These are phyloP conservation scores for Parathielavia hyrcaniae DNA, from an alignment of 495 filamentous ascomycete species.

Conservation along the genomic window DNA sequence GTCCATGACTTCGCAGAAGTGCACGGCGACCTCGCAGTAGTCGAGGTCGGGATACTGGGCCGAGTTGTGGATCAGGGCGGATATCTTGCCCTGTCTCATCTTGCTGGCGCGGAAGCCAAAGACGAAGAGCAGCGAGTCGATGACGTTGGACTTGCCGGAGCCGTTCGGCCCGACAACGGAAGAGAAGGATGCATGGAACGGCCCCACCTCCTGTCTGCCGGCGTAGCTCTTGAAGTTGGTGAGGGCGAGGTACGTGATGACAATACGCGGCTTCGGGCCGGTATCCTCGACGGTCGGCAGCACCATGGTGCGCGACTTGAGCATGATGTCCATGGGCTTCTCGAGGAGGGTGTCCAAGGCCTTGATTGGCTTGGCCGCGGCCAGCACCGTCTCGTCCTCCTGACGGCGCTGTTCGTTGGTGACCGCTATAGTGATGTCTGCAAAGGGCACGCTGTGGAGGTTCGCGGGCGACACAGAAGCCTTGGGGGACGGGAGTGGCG, in stretches of 20 bases:
- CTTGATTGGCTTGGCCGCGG: conserved; percentile 58
- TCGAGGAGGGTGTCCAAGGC: conserved; percentile 69
- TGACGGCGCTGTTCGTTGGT: conserved; percentile 46
- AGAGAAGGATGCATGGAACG: conserved; percentile 96
- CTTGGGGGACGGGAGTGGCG: conserved; percentile 43
- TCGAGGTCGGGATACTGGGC: conserved; percentile 76
- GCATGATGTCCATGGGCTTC: conserved; percentile 87
- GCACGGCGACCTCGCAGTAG: conserved; percentile 89
- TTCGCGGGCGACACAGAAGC: conserved; percentile 40
- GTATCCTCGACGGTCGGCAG: conserved; percentile 60
- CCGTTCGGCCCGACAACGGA: conserved; percentile 97
- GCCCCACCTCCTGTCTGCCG: conserved; percentile 87
- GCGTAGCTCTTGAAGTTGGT: conserved; percentile 99
- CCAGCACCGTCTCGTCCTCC: conserved; percentile 37
- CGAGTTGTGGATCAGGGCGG: conserved; percentile 94
- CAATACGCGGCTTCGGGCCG: conserved; percentile 73
- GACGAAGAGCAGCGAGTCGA: conserved; percentile 94
- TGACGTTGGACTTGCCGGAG: conserved; percentile 97
- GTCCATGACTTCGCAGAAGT: conserved; percentile 92
- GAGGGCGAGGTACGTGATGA: conserved; percentile 83
- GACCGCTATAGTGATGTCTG: conserved; percentile 69
- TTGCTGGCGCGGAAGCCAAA: conserved; percentile 98
- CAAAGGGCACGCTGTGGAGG: conserved; percentile 57
- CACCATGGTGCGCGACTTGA: conserved; percentile 73
- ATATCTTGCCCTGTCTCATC: conserved; percentile 98